Evolutionary conservation across 768 basidiomycete species (phyloP).

Genomic region (Tylopilus vinaceipallidus): DNA sequence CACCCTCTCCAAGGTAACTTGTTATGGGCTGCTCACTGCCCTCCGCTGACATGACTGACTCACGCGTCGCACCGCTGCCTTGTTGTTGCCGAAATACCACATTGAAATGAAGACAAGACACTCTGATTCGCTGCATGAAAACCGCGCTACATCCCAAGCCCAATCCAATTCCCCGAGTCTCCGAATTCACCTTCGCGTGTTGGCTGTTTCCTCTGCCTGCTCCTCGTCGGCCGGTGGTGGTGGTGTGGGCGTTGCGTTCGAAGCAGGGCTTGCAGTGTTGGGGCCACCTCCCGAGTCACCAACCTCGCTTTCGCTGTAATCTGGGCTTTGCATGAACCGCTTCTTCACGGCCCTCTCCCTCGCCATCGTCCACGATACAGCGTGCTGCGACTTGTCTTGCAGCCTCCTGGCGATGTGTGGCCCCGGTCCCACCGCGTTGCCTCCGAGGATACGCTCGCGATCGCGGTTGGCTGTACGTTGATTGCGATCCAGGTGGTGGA

Average conservation of each 20-base stretch:
- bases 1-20: not conserved
- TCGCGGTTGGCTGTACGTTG: slow-evolving; percentile 21
- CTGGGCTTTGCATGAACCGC: slow-evolving; percentile 25
- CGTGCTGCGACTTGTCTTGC: not conserved
- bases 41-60: not conserved
- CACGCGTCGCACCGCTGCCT: too few species aligned
- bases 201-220: slow-evolving; percentile 5
- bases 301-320: slow-evolving; percentile 24
- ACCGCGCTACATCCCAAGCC: not conserved
- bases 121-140: not conserved
- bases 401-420: not conserved
- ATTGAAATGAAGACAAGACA: slow-evolving; percentile 1
- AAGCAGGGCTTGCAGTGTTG: slow-evolving; percentile 5
- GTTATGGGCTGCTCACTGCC: slow-evolving; percentile 8
- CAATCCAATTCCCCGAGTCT: not conserved
- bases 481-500: slow-evolving; percentile 32
- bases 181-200: slow-evolving; percentile 5
- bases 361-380: not conserved
- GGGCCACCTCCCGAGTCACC: slow-evolving; percentile 4
- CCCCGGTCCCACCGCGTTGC: not conserved
- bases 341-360: slow-evolving; percentile 2
- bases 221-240: slow-evolving; percentile 4
- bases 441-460: slow-evolving; percentile 3
- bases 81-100: too few species aligned
- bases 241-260: slow-evolving; percentile 15